Percentiles rank a stretch among this genome's conserved stretches.
Conservation (phyloP, 2,329 filamentous ascomycete species). For the Epichloe glyceriae region DNA sequence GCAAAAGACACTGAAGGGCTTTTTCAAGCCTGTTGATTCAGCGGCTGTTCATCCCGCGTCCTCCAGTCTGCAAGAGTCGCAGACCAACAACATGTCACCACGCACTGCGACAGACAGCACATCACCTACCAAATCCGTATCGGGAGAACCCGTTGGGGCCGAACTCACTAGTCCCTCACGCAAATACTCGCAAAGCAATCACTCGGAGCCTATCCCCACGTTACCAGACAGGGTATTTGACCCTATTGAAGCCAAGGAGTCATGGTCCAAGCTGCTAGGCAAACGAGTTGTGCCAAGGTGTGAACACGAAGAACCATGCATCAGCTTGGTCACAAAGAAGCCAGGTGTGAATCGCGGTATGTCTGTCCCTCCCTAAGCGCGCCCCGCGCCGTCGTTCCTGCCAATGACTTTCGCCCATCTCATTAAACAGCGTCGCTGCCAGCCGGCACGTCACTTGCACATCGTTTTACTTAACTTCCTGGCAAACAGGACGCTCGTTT, state of each 20-base stretch:
- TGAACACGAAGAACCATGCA: slow-evolving; percentile 81
- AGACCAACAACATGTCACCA: neutral
- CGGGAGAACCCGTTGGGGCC: neutral
- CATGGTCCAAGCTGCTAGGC: slow-evolving; percentile 74
- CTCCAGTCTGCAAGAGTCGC: neutral
- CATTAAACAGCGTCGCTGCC: neutral
- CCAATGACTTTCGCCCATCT: neutral
- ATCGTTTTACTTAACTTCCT: neutral
- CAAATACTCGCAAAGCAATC: neutral
- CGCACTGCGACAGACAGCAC: neutral
- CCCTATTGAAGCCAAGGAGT: slow-evolving; percentile 61
- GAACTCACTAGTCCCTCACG: neutral
- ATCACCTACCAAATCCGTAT: neutral
- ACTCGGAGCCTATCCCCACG: neutral
- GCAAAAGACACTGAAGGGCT: slow-evolving; percentile 57
- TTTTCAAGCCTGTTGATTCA: slow-evolving; percentile 49
- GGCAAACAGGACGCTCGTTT: slow-evolving; percentile 41
- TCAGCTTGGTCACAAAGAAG: slow-evolving; percentile 75
- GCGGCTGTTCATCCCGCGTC: neutral
- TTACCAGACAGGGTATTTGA: slow-evolving; percentile 41
- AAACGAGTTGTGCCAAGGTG: slow-evolving; percentile 65
- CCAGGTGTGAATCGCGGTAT: slow-evolving; percentile 66
- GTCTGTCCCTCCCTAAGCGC: slow-evolving; percentile 14
- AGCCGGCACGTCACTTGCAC: too few relatives aligned
- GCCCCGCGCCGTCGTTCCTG: too few relatives aligned